Conservation (phyloP, 1,284 basidiomycete genomes). For the Phylloporus sp. region DNA sequence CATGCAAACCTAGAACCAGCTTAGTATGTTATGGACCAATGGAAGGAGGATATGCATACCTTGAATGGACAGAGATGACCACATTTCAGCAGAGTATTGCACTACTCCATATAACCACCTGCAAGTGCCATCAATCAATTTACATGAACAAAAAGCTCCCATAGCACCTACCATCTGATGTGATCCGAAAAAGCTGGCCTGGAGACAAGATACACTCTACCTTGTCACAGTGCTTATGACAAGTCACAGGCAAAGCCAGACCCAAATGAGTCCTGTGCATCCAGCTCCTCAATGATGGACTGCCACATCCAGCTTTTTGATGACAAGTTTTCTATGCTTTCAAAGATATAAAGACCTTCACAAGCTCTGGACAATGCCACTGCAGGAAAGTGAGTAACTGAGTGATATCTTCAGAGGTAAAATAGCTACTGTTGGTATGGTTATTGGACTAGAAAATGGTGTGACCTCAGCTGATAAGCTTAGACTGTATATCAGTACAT, state of each 20-base stretch:
- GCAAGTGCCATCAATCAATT: constrained; percentile 1
- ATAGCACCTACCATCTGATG: constrained; percentile 57
- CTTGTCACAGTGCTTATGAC: constrained; percentile 55
- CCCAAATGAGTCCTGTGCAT: constrained; percentile 51
- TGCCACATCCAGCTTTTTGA: constrained; percentile 62
- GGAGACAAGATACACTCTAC: constrained; percentile 50
- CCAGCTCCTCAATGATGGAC: constrained; percentile 57
- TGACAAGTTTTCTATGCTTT: constrained; percentile 60
- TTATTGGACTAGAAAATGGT: constrained; percentile 51
- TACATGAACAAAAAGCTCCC: not conserved
- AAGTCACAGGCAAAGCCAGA: constrained; percentile 54
- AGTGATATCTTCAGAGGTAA: not conserved
- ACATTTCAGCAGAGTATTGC: constrained; percentile 60
- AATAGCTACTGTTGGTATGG: constrained; percentile 52
- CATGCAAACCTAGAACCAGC: constrained; percentile 24
- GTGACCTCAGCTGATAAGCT: not conserved
- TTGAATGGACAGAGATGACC: constrained; percentile 72
- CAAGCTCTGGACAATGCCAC: constrained; percentile 68
- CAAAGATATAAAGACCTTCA: constrained; percentile 73
- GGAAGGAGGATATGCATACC: constrained; percentile 37
- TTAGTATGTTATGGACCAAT: too few relatives aligned
- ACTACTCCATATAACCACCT: constrained; percentile 69
- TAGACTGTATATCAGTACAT: not conserved
- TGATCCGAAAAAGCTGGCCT: constrained; percentile 51
- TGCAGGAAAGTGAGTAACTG: constrained; percentile 23